Conservation (phyloP, 495 filamentous ascomycete species). For the Tuber borchii region DNA sequence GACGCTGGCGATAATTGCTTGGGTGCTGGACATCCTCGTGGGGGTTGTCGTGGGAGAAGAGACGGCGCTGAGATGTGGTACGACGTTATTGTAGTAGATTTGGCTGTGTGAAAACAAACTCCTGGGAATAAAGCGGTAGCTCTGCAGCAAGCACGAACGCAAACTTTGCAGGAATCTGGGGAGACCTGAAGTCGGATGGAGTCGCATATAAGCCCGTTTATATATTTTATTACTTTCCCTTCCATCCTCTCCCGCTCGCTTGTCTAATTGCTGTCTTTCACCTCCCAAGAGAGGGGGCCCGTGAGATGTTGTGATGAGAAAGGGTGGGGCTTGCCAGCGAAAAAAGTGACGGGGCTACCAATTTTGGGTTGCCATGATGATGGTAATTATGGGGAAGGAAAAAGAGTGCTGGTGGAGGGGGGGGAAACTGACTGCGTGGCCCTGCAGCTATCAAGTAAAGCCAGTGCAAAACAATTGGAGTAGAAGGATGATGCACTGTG, state of each 20-base stretch:
- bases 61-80: slow-evolving; percentile 14
- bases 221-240: neutral
- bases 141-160: slow-evolving; percentile 12
- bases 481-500: neutral
- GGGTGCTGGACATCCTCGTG: slow-evolving; percentile 33
- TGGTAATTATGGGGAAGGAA: slow-evolving; percentile 8
- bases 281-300: neutral
- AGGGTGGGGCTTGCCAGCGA: neutral
- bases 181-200: slow-evolving; percentile 21
- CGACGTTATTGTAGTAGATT: slow-evolving; percentile 25
- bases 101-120: slow-evolving; percentile 16
- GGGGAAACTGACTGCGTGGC: slow-evolving; percentile 30
- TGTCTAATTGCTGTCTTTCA: neutral
- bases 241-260: neutral
- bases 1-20: slow-evolving; percentile 29
- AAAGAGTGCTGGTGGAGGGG: slow-evolving; percentile 6
- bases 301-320: neutral
- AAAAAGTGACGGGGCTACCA: neutral
- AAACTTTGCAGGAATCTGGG: slow-evolving; percentile 23
- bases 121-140: slow-evolving; percentile 13
- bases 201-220: slow-evolving; percentile 35
- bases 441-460: slow-evolving; percentile 14
- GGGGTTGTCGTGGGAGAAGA: slow-evolving; percentile 17
- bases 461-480: slow-evolving; percentile 3
- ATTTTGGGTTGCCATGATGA: neutral